Percentiles rank a stretch among this genome's conserved stretches.
These are phyloP conservation scores for Aspergillus fructus DNA, from an alignment of 2,329 filamentous ascomycete species.

Conservation along the genomic window DNA sequence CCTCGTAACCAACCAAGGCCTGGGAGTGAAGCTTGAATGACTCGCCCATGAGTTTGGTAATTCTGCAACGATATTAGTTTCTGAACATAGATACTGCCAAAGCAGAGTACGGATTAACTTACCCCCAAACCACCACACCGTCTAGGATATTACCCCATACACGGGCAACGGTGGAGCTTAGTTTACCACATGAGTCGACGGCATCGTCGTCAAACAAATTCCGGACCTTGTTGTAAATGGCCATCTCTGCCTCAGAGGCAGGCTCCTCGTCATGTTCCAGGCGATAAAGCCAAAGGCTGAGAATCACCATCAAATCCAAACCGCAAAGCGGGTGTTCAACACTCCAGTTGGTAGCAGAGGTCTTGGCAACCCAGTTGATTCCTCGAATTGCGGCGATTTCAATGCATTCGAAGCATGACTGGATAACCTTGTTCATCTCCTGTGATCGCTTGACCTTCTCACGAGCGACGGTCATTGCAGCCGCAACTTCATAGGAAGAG, in stretches of 20 bases:
- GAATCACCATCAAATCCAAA: slow-evolving; percentile 95
- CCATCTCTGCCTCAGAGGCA: slow-evolving; percentile 42
- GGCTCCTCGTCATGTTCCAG: slow-evolving; percentile 98
- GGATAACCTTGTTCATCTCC: slow-evolving; percentile 98
- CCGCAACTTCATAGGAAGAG: slow-evolving; percentile 93
- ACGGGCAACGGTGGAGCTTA: slow-evolving; percentile 92
- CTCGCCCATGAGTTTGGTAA: slow-evolving; percentile 86
- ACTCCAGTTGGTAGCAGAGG: slow-evolving; percentile 97
- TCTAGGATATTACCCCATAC: slow-evolving; percentile 98
- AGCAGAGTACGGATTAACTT: slow-evolving; percentile 49
- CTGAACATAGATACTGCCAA: slow-evolving; percentile 9
- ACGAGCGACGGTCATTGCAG: slow-evolving; percentile 90
- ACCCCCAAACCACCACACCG: slow-evolving; percentile 99
- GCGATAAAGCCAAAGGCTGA: slow-evolving; percentile 97
- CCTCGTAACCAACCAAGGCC: slow-evolving; percentile 90
- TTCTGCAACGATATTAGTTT: slow-evolving; percentile 48
- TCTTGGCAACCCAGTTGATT: slow-evolving; percentile 96
- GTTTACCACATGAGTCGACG: slow-evolving; percentile 76
- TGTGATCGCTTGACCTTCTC: slow-evolving; percentile 91
- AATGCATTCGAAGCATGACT: slow-evolving; percentile 96
- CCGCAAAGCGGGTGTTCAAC: slow-evolving; percentile 96
- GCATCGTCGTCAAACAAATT: slow-evolving; percentile 84
- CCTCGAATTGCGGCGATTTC: slow-evolving; percentile 93
- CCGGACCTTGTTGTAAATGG: slow-evolving; percentile 67
- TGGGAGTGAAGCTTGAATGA: slow-evolving; percentile 96